Base-by-base conservation (phyloP, 2,329 filamentous ascomycete species). In the Talaromyces sp. region DNA sequence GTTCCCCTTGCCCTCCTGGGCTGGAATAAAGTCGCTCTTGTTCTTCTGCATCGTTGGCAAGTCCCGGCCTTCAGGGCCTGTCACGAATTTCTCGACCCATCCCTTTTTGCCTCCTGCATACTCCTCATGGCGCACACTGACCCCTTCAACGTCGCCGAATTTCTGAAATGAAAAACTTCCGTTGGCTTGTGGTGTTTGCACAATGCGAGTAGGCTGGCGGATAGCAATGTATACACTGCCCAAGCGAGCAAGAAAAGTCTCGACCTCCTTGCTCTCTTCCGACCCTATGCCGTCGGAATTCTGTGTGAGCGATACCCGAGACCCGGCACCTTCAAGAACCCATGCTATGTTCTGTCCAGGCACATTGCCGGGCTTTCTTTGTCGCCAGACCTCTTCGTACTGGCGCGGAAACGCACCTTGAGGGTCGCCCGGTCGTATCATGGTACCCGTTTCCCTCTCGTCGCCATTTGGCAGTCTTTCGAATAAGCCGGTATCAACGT, bases 371-470 rank as follows among this genome's bases (percentile, higher is more conserved):
- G 60, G 52, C 43, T 22, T 58, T 19, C 59, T 59, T 33, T 57
- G 59, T 59, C 64, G 60, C 64, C 64, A 66, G 31, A 66, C 60
- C 45, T 66, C 64, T 59, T 62, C 59, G 60, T 66, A 66, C 45
- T 62, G 59, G 24, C 64, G 64, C 16, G 64, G 59, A 19, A 52
- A 62, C 31, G 63, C 27, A 16, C 64, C 64, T 9, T 54, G 37
- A 13, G 52, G 43, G 43, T 66, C 64, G 35, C 59, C 60, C 10
- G 64, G 64, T 37, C 64, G 64, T 7, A 66, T 41, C 49, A 62
- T 62, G 27, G 54, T 62, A n/a, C 64, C 64, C 3, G 41, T 62
- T 41, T 66, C 64, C 52, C 59, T 19, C 33, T 66, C 64, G 33
- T 66, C 59, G 59, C 64, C 64, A 43, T 66, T 66, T n/a, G 57